Evolutionary conservation across 768 basidiomycete genomes (phyloP).

Genomic region (Lactarius pseudohatsudake): DNA sequence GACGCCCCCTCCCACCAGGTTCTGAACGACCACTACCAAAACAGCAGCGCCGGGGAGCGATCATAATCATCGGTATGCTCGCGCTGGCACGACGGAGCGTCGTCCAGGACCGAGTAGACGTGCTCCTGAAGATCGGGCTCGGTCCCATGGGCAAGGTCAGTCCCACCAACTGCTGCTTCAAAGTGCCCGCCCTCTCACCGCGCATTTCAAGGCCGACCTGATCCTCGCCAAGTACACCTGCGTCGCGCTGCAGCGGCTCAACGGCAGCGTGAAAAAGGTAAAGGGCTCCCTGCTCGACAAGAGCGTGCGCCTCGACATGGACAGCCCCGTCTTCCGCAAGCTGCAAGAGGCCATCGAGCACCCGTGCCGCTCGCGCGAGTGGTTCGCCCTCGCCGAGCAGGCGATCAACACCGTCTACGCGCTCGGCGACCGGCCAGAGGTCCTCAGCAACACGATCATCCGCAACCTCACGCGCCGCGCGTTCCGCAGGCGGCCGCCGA

Average conservation of each 20-base stretch:
- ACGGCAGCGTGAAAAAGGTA: slow-evolving; percentile 94
- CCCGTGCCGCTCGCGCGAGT: slow-evolving; percentile 82
- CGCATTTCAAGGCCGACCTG: slow-evolving; percentile 64
- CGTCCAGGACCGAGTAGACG: slow-evolving; percentile 80
- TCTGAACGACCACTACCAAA: slow-evolving; percentile 72
- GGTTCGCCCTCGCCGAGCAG: slow-evolving; percentile 97
- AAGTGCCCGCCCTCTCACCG: background rate
- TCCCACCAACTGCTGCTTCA: background rate
- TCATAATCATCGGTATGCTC: slow-evolving; percentile 97
- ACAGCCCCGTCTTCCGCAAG: slow-evolving; percentile 79
- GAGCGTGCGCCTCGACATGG: slow-evolving; percentile 83
- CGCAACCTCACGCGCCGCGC: slow-evolving; percentile 75
- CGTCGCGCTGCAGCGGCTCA: slow-evolving; percentile 86
- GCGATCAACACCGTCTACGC: slow-evolving; percentile 95
- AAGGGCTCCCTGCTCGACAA: slow-evolving; percentile 94
- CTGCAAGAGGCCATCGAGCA: slow-evolving; percentile 78
- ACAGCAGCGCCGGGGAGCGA: slow-evolving; percentile 88
- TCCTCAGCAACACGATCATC: slow-evolving; percentile 76
- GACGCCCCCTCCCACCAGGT: slow-evolving; percentile 44
- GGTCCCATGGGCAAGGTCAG: slow-evolving; percentile 80
- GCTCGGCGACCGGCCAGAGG: slow-evolving; percentile 90
- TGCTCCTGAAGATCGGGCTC: slow-evolving; percentile 82
- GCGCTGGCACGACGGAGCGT: slow-evolving; percentile 79
- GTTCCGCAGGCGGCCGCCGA: slow-evolving; percentile 41
- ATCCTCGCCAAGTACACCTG: slow-evolving; percentile 93